Conservation (phyloP, 2,329 filamentous ascomycete genomes). For the Dactylellina parvicollis region DNA sequence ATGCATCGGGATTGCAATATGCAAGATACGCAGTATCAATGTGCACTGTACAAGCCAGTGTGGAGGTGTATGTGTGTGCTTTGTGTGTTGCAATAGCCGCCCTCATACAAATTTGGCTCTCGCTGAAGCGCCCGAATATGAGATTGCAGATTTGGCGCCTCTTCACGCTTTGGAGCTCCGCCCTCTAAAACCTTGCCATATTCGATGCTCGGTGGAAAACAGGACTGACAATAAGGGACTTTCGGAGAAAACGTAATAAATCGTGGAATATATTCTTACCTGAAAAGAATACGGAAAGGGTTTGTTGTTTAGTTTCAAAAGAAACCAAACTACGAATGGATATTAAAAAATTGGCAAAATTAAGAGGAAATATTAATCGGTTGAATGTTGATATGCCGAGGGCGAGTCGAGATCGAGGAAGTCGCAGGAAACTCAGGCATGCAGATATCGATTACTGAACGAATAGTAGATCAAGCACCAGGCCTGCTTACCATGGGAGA, state of each 20-base stretch:
- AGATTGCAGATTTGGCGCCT: not conserved
- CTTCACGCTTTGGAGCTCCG: not conserved
- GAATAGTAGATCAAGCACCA: slow-evolving; percentile 38
- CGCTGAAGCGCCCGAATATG: not conserved
- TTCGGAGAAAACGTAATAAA: too few relatives aligned
- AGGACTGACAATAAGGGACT: too few relatives aligned
- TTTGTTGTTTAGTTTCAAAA: too few relatives aligned
- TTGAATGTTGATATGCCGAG: not conserved
- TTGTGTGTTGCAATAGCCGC: slow-evolving; percentile 44
- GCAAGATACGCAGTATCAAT: not conserved
- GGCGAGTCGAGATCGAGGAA: not conserved
- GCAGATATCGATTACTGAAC: slow-evolving; percentile 29
- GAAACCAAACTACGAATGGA: not conserved
- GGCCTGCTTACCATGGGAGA: slow-evolving; percentile 9
- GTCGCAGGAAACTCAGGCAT: not conserved
- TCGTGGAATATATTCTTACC: too few relatives aligned
- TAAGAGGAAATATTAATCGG: not conserved
- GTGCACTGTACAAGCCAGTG: not conserved
- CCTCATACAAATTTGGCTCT: not conserved
- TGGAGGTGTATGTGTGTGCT: slow-evolving; percentile 4
- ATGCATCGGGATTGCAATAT: too few relatives aligned
- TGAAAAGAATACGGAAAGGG: too few relatives aligned
- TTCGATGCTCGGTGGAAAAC: too few relatives aligned
- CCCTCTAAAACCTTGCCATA: too few relatives aligned
- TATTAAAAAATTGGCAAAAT: not conserved